Evolutionary conservation across 2,329 filamentous ascomycete species (phyloP).

Genomic region (Didymellaceae sp.): DNA sequence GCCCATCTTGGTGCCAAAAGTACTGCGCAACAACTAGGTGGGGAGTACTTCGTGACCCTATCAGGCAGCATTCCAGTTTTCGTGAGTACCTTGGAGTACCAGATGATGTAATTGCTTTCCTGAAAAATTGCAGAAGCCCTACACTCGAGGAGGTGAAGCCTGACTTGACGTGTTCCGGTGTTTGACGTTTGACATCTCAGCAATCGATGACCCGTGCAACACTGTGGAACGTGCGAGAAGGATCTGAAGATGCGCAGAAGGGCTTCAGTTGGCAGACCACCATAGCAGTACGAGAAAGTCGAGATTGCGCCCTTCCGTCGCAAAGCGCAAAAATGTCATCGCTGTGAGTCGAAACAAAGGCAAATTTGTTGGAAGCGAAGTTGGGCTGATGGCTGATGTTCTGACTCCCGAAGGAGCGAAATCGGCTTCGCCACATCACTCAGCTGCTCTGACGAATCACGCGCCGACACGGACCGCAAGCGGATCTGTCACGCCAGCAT

Average conservation of each 20-base stretch:
- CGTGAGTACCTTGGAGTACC: not conserved
- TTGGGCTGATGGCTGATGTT: conserved; percentile 20
- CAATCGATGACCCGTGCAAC: conserved; percentile 15
- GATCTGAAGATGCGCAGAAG: conserved; percentile 1
- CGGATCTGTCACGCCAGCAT: conserved; percentile 34
- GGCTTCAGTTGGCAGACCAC: not conserved
- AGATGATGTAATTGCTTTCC: not conserved
- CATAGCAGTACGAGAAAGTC: not conserved
- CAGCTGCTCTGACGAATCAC: conserved; percentile 37
- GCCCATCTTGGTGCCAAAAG: conserved; percentile 3
- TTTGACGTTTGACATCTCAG: conserved; percentile 5
- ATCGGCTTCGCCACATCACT: conserved; percentile 36
- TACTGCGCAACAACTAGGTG: not conserved
- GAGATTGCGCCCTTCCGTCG: conserved; percentile 6
- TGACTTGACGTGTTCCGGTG: conserved; percentile 15
- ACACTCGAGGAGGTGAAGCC: conserved; percentile 9
- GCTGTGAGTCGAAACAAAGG: conserved; percentile 16
- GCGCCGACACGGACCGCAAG: conserved; percentile 28
- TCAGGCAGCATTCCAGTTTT: conserved; percentile 12
- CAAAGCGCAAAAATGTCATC: not conserved
- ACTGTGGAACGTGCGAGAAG: conserved; percentile 19
- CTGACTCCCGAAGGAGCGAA: conserved; percentile 38
- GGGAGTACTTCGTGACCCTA: not conserved
- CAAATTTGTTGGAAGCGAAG: conserved; percentile 19
- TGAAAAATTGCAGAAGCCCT: not conserved